phyloP scores from a whole-genome alignment of 2,329 filamentous ascomycete species.

The Diaporthe amygdali region DNA sequence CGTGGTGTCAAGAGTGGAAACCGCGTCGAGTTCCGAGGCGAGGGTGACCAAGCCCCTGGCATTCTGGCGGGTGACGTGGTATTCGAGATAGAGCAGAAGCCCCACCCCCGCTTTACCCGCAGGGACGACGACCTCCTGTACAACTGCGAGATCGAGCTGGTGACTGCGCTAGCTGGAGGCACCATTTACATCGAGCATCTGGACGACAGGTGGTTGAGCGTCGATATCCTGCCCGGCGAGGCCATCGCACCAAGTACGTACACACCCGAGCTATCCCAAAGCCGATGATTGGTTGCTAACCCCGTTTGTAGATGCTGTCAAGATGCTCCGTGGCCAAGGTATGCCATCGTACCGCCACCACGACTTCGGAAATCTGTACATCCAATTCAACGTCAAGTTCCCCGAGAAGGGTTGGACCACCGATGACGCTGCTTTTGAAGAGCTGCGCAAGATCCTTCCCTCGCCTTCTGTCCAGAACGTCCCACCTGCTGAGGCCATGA shows the following conservation, averaged over 20 bases:
- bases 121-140: slow-evolving; percentile 97
- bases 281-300: slow-evolving; percentile 28
- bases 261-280: neutral
- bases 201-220: slow-evolving; percentile 93
- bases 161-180: slow-evolving; percentile 92
- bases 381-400: slow-evolving; percentile 98
- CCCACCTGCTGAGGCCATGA: slow-evolving; percentile 86
- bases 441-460: slow-evolving; percentile 86
- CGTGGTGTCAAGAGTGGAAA: slow-evolving; percentile 91
- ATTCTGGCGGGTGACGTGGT: slow-evolving; percentile 94
- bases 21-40: slow-evolving; percentile 96
- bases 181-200: slow-evolving; percentile 93
- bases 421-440: slow-evolving; percentile 73
- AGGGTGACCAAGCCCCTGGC: slow-evolving; percentile 94
- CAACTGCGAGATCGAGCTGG: slow-evolving; percentile 92
- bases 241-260: slow-evolving; percentile 87
- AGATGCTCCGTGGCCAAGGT: slow-evolving; percentile 93
- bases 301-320: slow-evolving; percentile 72
- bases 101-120: slow-evolving; percentile 92
- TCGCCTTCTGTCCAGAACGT: slow-evolving; percentile 65
- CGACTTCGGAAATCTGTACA: slow-evolving; percentile 93
- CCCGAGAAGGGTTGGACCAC: slow-evolving; percentile 77
- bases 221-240: slow-evolving; percentile 92
- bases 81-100: slow-evolving; percentile 99
- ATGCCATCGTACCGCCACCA: slow-evolving; percentile 98